A percentile compares a stretch with the other conserved stretches of the same genome.
Conservation (phyloP, 495 filamentous ascomycete species). For the Cetradonia linearis region DNA sequence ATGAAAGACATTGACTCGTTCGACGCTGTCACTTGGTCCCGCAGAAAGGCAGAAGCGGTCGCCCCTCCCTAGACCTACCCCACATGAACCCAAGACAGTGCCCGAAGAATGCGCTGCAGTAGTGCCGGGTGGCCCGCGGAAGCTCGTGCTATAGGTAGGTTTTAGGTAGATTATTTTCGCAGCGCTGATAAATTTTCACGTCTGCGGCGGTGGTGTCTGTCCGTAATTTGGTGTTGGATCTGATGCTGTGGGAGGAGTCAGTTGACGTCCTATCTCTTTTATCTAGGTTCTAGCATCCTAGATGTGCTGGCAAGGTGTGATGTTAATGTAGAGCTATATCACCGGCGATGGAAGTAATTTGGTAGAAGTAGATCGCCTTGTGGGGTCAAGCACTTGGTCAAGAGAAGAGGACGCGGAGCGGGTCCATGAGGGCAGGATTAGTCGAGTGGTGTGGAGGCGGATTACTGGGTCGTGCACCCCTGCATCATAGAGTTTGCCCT, state of each 20-base stretch:
- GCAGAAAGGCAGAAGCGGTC: background rate
- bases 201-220: background rate
- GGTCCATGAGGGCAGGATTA: background rate
- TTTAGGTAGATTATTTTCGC: too few species aligned
- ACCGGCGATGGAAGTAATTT: background rate
- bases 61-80: constrained; percentile 2
- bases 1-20: too few species aligned
- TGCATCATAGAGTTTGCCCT: background rate
- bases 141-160: background rate
- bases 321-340: constrained; percentile 1
- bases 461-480: background rate
- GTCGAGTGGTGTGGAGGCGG: background rate
- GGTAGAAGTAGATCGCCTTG: background rate
- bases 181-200: constrained; percentile 11
- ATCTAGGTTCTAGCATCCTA: background rate
- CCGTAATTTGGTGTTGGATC: background rate
- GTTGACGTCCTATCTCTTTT: constrained; percentile 7
- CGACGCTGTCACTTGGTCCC: too few species aligned
- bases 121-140: constrained; percentile 15
- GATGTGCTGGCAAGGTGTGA: constrained; percentile 13
- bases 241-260: constrained; percentile 3
- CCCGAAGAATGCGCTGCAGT: constrained; percentile 12
- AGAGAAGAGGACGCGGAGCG: background rate
- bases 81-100: constrained; percentile 10
- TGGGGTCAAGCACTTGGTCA: background rate